Percentiles rank a stretch among this genome's conserved stretches.
Evolutionary conservation across 208 protist species (phyloP).

Genomic region (Sergeia podlipaevii): DNA sequence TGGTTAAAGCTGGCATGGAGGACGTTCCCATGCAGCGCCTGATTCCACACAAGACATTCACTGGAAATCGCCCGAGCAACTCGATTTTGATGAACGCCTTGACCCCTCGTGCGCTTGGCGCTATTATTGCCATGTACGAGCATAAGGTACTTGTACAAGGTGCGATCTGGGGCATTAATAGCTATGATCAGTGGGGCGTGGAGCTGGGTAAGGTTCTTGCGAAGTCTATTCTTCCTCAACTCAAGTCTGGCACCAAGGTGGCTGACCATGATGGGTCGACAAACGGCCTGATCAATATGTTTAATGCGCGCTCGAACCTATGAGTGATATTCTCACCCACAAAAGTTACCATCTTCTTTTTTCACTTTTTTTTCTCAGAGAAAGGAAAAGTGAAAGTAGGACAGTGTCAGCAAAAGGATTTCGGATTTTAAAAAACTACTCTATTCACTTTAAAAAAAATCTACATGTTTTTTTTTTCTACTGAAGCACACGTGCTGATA

Average conservation of each 20-base stretch:
- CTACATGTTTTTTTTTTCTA: conserved; percentile 7
- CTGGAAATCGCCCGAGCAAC: conserved; percentile 95
- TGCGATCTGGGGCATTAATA: conserved; percentile 97
- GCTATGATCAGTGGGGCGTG: conserved; percentile 97
- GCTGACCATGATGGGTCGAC: conserved; percentile 92
- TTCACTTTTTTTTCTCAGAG: neutral
- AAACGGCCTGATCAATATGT: conserved; percentile 95
- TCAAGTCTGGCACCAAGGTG: conserved; percentile 48
- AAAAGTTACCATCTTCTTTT: neutral
- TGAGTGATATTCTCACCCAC: conserved; percentile 14
- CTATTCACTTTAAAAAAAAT: neutral
- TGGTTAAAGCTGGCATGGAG: conserved; percentile 39
- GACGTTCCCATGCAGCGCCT: conserved; percentile 57
- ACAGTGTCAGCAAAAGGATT: no score
- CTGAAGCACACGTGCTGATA: neutral
- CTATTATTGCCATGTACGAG: conserved; percentile 97
- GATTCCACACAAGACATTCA: conserved; percentile 88
- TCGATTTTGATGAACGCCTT: conserved; percentile 94
- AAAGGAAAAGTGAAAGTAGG: no score
- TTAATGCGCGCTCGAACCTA: conserved; percentile 70
- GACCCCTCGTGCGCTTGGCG: conserved; percentile 90
- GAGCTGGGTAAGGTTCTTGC: conserved; percentile 97
- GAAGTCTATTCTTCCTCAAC: conserved; percentile 94
- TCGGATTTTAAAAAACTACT: no score
- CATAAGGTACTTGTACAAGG: conserved; percentile 98